These are phyloP conservation scores for Cyberlindnera misumaiensis DNA, from an alignment of 805 yeast genomes.

Conservation along the genomic window DNA sequence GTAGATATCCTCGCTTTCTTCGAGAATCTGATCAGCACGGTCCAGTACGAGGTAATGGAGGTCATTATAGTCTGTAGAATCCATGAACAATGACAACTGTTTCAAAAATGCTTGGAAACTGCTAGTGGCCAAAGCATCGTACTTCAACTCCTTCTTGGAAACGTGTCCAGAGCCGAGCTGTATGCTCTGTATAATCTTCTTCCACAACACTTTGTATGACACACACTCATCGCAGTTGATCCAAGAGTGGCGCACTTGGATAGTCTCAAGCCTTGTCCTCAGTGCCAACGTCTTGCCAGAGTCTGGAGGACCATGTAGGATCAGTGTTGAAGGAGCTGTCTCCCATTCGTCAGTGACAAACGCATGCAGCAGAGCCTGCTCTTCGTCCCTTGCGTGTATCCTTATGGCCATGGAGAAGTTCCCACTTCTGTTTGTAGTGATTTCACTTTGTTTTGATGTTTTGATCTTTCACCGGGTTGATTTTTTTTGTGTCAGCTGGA, in stretches of 20 bases:
- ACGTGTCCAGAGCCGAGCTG: slow-evolving; percentile 10
- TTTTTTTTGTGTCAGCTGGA: no score
- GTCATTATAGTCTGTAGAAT: slow-evolving; percentile 3
- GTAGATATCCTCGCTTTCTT: slow-evolving; percentile 14
- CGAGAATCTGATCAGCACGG: slow-evolving; percentile 21
- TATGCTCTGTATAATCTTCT: slow-evolving; percentile 10
- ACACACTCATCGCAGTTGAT: slow-evolving; percentile 23
- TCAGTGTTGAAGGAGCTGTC: slow-evolving; percentile 6
- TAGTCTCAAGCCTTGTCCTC: slow-evolving; percentile 4
- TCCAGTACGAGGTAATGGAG: slow-evolving; percentile 22
- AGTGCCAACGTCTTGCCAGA: slow-evolving; percentile 20
- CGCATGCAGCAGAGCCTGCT: slow-evolving; percentile 11
- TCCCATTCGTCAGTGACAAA: slow-evolving; percentile 8
- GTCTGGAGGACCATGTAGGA: slow-evolving; percentile 17
- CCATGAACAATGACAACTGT: slow-evolving; percentile 11
- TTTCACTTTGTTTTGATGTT: background rate
- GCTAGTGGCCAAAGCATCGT: slow-evolving; percentile 9
- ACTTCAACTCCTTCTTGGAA: slow-evolving; percentile 1
- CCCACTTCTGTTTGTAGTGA: no score
- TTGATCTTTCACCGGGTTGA: background rate
- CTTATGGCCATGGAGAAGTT: background rate
- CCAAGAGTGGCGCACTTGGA: slow-evolving; percentile 11
- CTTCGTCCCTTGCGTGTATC: slow-evolving; percentile 12
- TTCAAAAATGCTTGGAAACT: slow-evolving; percentile 19
- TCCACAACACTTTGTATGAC: slow-evolving; percentile 19